A percentile compares a stretch with the other conserved stretches of the same genome.
Conservation (phyloP, 2,329 filamentous ascomycete species). For the Penicillium concentricum region DNA sequence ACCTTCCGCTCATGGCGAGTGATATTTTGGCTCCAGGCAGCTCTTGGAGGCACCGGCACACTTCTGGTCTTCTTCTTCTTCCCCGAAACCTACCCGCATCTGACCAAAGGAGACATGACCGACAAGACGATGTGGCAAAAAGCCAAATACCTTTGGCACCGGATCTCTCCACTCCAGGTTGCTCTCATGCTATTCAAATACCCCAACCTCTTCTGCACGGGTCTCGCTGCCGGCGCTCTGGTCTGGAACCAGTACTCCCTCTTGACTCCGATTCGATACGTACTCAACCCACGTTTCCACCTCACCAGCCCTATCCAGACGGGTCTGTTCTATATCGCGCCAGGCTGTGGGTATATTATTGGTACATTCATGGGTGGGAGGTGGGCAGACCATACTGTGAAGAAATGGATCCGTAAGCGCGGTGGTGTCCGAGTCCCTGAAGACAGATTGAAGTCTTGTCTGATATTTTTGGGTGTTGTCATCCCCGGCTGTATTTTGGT, state of each 20-base stretch:
- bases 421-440: conserved; percentile 62
- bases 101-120: conserved; percentile 60
- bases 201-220: conserved; percentile 65
- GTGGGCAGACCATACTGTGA: conserved; percentile 67
- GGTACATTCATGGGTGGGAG: conserved; percentile 71
- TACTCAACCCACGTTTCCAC: conserved; percentile 71
- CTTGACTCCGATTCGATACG: conserved; percentile 68
- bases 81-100: conserved; percentile 70
- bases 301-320: conserved; percentile 65
- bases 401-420: conserved; percentile 61
- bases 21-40: conserved; percentile 76
- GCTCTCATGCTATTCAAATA: conserved; percentile 65
- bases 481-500: conserved; percentile 65
- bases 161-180: conserved; percentile 64
- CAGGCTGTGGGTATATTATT: conserved; percentile 66
- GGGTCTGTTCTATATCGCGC: conserved; percentile 72
- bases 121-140: conserved; percentile 54
- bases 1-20: conserved; percentile 70
- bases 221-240: conserved; percentile 60
- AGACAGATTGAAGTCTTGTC: conserved; percentile 62
- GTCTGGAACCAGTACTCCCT: conserved; percentile 76
- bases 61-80: conserved; percentile 64
- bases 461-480: conserved; percentile 57
- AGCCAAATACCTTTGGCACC: conserved; percentile 55
- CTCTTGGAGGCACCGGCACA: conserved; percentile 60